Conservation (phyloP, 1,284 basidiomycete species). For the Naganishia liquefaciens region DNA sequence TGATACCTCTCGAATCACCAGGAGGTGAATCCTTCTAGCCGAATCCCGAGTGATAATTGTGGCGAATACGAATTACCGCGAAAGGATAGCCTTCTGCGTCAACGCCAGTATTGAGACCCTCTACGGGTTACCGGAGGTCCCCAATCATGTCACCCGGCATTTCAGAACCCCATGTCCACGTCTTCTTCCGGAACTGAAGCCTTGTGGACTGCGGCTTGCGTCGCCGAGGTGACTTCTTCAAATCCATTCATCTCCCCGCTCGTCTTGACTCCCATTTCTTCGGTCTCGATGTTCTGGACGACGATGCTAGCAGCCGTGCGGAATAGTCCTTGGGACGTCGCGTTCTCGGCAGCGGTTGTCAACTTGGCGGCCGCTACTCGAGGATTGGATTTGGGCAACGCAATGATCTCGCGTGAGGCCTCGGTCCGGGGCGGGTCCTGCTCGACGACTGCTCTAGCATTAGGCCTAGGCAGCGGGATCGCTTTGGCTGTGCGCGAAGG, state of each 20-base stretch:
- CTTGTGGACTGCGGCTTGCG: not conserved
- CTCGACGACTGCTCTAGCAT: not conserved
- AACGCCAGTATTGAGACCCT: too few relatives aligned
- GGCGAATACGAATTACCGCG: not conserved
- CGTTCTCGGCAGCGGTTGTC: not conserved
- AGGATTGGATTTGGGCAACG: constrained; percentile 16
- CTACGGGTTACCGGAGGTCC: too few relatives aligned
- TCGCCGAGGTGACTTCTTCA: not conserved
- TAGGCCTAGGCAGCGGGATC: not conserved
- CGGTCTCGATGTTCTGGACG: not conserved
- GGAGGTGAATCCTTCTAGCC: not conserved
- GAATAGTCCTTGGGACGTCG: constrained; percentile 5
- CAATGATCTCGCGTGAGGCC: not conserved
- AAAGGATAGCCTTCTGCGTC: not conserved
- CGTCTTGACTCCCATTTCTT: not conserved
- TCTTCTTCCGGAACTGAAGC: constrained; percentile 24
- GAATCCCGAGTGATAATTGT: too few relatives aligned
- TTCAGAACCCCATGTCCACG: constrained; percentile 23
- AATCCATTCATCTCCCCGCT: not conserved
- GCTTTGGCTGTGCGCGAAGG: not conserved
- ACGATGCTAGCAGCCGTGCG: constrained; percentile 18
- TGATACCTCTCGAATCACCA: not conserved
- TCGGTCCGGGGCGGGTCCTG: constrained; percentile 2
- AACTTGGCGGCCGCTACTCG: not conserved
- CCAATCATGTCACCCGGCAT: not conserved